phyloP scores from a whole-genome alignment of 2,329 filamentous ascomycete genomes.

The Myotisia sp. region DNA sequence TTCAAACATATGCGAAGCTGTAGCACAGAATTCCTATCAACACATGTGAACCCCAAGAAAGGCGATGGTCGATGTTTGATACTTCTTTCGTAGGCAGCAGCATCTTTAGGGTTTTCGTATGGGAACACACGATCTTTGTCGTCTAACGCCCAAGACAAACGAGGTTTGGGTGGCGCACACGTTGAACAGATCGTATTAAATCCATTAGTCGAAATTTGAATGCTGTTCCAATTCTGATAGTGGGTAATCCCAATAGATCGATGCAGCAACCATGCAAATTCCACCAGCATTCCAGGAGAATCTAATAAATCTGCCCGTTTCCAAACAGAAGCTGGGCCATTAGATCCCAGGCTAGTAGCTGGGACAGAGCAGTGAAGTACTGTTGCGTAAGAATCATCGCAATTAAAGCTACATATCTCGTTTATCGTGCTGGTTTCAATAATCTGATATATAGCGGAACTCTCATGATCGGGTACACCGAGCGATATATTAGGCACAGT shows the following conservation, averaged over 20 bases:
- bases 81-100: conserved; percentile 37
- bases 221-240: conserved; percentile 19
- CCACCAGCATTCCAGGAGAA: conserved; percentile 15
- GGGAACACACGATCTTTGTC: conserved; percentile 23
- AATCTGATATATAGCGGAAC: conserved; percentile 14
- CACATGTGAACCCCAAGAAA: conserved; percentile 27
- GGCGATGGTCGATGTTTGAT: conserved; percentile 35
- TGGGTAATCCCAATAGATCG: conserved; percentile 15
- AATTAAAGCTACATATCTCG: conserved; percentile 13
- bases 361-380: conserved; percentile 19
- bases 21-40: conserved; percentile 19
- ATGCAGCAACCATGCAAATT: conserved; percentile 23
- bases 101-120: conserved; percentile 39
- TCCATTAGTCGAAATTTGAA: conserved; percentile 6
- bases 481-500: conserved; percentile 15
- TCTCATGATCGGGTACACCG: conserved; percentile 10
- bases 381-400: conserved; percentile 21
- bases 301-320: conserved; percentile 17
- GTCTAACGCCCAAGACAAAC: conserved; percentile 22
- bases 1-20: conserved; percentile 29
- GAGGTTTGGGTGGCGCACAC: conserved; percentile 23
- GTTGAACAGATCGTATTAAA: conserved; percentile 13
- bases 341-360: conserved; percentile 12
- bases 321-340: conserved; percentile 15
- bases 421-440: conserved; percentile 12